phyloP scores from a whole-genome alignment of 2,329 filamentous ascomycete species.

The Aspergillus carbonarius region DNA sequence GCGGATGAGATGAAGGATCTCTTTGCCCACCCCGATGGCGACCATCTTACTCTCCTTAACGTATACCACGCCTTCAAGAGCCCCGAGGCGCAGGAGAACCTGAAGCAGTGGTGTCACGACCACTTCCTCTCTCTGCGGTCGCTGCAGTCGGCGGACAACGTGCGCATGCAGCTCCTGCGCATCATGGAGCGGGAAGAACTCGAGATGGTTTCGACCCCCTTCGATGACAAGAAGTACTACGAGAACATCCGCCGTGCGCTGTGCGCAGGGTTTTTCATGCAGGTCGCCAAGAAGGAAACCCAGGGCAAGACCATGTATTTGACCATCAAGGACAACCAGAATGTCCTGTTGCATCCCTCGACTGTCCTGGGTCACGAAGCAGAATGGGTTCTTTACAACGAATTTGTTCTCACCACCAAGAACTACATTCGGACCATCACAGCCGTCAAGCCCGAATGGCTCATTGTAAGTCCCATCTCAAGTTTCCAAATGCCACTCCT shows the following conservation, averaged over 20 bases:
- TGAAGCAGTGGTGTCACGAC: constrained; percentile 92
- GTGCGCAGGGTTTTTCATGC: constrained; percentile 98
- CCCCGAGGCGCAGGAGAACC: constrained; percentile 65
- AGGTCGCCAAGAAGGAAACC: constrained; percentile 90
- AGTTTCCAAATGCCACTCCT: constrained; percentile 1
- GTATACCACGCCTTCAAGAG: constrained; percentile 97
- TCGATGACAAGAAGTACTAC: constrained; percentile 96
- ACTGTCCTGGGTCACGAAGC: constrained; percentile 84
- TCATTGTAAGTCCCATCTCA: constrained; percentile 64
- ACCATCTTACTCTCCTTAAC: constrained; percentile 94
- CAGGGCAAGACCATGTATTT: constrained; percentile 81
- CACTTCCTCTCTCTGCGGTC: constrained; percentile 91
- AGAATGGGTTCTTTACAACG: constrained; percentile 98
- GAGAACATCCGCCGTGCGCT: constrained; percentile 92
- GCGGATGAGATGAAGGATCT: constrained; percentile 97
- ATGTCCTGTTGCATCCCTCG: constrained; percentile 87
- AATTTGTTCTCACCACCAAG: constrained; percentile 96
- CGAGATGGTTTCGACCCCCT: constrained; percentile 82
- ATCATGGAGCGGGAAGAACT: constrained; percentile 95
- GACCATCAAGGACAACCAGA: constrained; percentile 95
- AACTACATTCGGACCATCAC: constrained; percentile 97
- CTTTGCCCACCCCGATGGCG: constrained; percentile 89
- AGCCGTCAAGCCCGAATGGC: constrained; percentile 88
- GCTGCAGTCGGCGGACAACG: constrained; percentile 88
- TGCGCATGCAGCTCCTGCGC: constrained; percentile 83